Evolutionary conservation across 1,284 basidiomycete genomes (phyloP), one percentile per base, ranked within the genome.

Genomic region (Pascua sp.): DNA sequence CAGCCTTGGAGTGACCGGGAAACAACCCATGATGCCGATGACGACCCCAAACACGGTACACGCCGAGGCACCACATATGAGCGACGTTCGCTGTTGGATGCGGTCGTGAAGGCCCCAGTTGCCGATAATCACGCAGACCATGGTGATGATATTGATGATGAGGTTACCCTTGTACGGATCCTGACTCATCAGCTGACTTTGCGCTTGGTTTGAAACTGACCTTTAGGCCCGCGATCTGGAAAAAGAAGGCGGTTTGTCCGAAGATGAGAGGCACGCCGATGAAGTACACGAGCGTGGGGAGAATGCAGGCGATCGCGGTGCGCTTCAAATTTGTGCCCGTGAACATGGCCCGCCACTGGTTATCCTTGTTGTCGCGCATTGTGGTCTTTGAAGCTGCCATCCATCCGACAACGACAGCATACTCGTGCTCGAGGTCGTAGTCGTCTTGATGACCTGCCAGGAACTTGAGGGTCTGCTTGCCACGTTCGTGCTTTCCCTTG

Each of bases 61-160:
- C 9, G n/a, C 13, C 5, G 10, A 4, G 43, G 69, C 71, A 32
- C 70, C 73, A 32, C 49, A 60, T 18, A 78, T 61, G 13, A 78
- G 65, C 2, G 74, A 53, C 1, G 71, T 67, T 36, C 77, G 68
- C 24, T 76, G 69, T 5, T 75, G 72, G 55, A 71, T 68, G 10
- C 68, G 63, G 46, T 74, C 69, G 57, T 76, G 69, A 12, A 77
- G 51, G 39, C 66, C 66, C 68, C 73, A 75, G 32, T n/a, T 37
- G 17, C 75, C 70, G 48, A 72, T 69, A 24, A 70, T 61, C 10
- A 75, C 64, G 15, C 76, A 71, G 49, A 72, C 69, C 24, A 69
- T 63, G 11, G 75, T 65, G 48, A 75, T 64, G 41, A 69, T 54
- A 16, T 56, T 43, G 42, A 59, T 56, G 49, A 64, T 51, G 8